Evolutionary conservation across 768 basidiomycete genomes (phyloP), one percentile per base, ranked within the genome.

Genomic region (Kwoniella bestiolae): DNA sequence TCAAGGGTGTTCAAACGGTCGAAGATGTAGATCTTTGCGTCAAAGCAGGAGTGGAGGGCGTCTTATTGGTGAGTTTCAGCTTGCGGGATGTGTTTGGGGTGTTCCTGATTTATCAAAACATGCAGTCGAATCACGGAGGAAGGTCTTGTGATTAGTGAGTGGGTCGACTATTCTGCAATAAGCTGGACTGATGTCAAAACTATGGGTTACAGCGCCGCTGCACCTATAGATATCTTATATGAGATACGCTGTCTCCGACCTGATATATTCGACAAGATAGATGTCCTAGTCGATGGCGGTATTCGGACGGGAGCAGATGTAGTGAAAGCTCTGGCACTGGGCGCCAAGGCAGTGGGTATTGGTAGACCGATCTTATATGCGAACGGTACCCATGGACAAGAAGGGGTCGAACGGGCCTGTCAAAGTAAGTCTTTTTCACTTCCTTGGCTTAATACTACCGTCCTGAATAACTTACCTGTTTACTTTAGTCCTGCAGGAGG

Each of bases 51-150:
- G 90, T 91, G 18, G 88, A 94, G 63, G 94, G 90, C 5, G 91
- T 98, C 65, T 83, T 95, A 57, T 81, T 98, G 16, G 93, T 91
- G 0, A 98, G 96, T 69, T 94, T 97, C 72, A 94, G 94, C 56
- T 84, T 80, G 83, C 83, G 56, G 69, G 83, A 71, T 18, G 2
- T 2, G 8, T 16, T 55, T n/a, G 2, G 21, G 49, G 32, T 23
- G 8, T 12, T 5, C 12, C 34, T 35, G 34, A 35, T 35, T 12
- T 12, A 35, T 35, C 34, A 35, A n/a, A n/a, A 35, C 12, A 35
- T 56, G 18, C 34, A 35, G 18, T 91, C 90, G 11, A 92, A 71
- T 73, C 91, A 91, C 71, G 86, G 84, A 7, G 14, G 8, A 18
- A 26, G 34, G 34, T 34, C 26, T 25, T 21, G 52, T 46, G 38